phyloP scores from a whole-genome alignment of 2,329 filamentous ascomycete genomes.

The Pseudofabraea citricarpa region DNA sequence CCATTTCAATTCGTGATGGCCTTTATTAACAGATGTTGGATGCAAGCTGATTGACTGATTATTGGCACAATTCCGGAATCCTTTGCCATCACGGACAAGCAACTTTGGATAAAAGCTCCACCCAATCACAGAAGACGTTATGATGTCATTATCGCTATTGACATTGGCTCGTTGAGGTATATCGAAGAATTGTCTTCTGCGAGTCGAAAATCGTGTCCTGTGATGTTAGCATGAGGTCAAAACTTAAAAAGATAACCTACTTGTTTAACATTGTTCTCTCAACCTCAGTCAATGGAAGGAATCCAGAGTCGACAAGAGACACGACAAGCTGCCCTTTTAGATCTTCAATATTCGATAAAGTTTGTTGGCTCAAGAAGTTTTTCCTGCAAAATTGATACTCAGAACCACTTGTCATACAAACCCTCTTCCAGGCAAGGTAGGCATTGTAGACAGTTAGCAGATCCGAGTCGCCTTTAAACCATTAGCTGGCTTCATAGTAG shows the following conservation, averaged over 20 bases:
- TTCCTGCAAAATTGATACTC: constrained; percentile 92
- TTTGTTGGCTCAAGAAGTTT: constrained; percentile 88
- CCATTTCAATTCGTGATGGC: constrained; percentile 64
- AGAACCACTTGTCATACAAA: constrained; percentile 65
- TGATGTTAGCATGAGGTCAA: constrained; percentile 3
- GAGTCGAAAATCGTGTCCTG: constrained; percentile 57
- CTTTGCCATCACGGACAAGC: constrained; percentile 76
- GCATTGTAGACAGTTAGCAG: constrained; percentile 91
- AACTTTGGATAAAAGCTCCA: constrained; percentile 97
- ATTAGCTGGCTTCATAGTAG: too few species aligned
- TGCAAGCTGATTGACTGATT: constrained; percentile 87
- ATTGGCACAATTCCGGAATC: constrained; percentile 86
- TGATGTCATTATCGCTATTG: constrained; percentile 74
- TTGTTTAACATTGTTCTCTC: constrained; percentile 67
- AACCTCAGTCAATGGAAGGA: constrained; percentile 68
- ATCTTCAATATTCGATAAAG: constrained; percentile 87
- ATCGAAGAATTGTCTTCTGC: constrained; percentile 70
- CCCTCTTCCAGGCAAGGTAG: constrained; percentile 81
- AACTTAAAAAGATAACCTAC: constrained; percentile 29
- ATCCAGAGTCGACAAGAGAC: constrained; percentile 79
- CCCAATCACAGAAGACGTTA: constrained; percentile 78
- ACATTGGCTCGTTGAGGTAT: constrained; percentile 70
- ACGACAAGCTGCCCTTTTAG: constrained; percentile 87
- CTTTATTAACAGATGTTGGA: constrained; percentile 84
- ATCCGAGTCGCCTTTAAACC: constrained; percentile 82